Percentiles rank a stretch among this genome's conserved stretches.
phyloP scores from a whole-genome alignment of 495 filamentous ascomycete species.

The Letharia lupina region DNA sequence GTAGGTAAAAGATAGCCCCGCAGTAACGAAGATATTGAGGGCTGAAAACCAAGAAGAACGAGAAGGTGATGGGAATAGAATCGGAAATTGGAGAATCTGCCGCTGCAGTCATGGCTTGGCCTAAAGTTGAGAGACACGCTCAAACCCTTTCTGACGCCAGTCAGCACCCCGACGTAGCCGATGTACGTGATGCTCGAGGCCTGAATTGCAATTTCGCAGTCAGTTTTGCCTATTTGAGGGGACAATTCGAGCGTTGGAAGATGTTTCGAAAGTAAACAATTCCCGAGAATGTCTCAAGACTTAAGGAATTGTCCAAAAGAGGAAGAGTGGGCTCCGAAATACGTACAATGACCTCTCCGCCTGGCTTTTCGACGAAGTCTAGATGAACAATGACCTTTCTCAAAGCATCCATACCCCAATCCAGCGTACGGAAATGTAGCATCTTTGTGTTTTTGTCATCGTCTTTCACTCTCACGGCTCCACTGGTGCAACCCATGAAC shows the following conservation, averaged over 20 bases:
- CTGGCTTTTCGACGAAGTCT: slow-evolving; percentile 41
- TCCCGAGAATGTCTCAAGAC: neutral
- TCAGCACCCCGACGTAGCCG: slow-evolving; percentile 55
- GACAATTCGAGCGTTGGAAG: neutral
- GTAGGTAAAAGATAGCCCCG: slow-evolving; percentile 37
- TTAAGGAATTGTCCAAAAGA: neutral
- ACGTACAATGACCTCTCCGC: slow-evolving; percentile 32
- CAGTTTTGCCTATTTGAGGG: neutral
- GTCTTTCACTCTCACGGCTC: slow-evolving; percentile 35
- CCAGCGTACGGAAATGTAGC: slow-evolving; percentile 58
- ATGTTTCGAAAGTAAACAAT: neutral
- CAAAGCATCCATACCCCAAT: slow-evolving; percentile 58
- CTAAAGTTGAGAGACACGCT: slow-evolving; percentile 60
- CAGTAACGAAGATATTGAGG: slow-evolving; percentile 47
- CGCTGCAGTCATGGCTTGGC: slow-evolving; percentile 42
- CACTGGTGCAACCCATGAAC: slow-evolving; percentile 60
- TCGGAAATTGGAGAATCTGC: slow-evolving; percentile 29
- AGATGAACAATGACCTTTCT: slow-evolving; percentile 49
- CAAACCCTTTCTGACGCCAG: slow-evolving; percentile 47
- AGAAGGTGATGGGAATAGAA: slow-evolving; percentile 45
- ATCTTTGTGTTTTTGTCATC: slow-evolving; percentile 31
- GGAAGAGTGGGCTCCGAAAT: neutral
- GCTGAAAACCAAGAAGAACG: slow-evolving; percentile 49
- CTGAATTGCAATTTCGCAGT: neutral
- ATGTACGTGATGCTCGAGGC: slow-evolving; percentile 54